These are phyloP conservation scores for Epithemia pelagica DNA, from an alignment of 108 stramenopile species.

Conservation along the genomic window DNA sequence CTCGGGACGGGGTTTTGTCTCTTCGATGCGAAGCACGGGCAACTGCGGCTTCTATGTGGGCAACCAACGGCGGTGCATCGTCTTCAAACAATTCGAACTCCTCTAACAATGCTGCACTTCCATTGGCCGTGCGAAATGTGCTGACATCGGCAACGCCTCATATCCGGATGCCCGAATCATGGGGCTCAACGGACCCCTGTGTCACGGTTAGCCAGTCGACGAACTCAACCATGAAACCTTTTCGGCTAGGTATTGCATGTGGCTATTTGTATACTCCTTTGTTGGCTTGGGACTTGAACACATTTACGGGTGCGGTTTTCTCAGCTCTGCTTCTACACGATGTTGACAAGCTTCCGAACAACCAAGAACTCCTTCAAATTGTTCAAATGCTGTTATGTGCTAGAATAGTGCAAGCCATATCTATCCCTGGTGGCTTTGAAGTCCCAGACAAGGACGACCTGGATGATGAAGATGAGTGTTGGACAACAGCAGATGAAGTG, in stretches of 20 bases:
- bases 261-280: conserved; percentile 77
- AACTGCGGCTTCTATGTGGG: conserved; percentile 79
- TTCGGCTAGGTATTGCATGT: conserved; percentile 72
- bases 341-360: conserved; percentile 24
- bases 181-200: conserved; percentile 70
- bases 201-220: conserved; percentile 8
- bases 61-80: conserved; percentile 43
- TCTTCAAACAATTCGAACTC: conserved; percentile 14
- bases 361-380: conserved; percentile 43
- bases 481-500: conserved; percentile 17
- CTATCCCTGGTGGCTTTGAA: conserved; percentile 63
- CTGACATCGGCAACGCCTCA: neutral
- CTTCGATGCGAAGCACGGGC: conserved; percentile 75
- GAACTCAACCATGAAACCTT: conserved; percentile 22
- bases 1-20: conserved; percentile 67
- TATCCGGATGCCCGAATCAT: conserved; percentile 9
- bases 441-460: conserved; percentile 29
- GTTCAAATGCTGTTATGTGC: conserved; percentile 46
- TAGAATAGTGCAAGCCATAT: conserved; percentile 63
- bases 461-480: conserved; percentile 39
- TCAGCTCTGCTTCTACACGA: conserved; percentile 51
- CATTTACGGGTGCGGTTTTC: conserved; percentile 71
- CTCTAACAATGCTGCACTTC: conserved; percentile 7
- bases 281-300: conserved; percentile 84
- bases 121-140: conserved; percentile 16